Conservation (phyloP, 352 stramenopile species). For the Discostella stelligera region DNA sequence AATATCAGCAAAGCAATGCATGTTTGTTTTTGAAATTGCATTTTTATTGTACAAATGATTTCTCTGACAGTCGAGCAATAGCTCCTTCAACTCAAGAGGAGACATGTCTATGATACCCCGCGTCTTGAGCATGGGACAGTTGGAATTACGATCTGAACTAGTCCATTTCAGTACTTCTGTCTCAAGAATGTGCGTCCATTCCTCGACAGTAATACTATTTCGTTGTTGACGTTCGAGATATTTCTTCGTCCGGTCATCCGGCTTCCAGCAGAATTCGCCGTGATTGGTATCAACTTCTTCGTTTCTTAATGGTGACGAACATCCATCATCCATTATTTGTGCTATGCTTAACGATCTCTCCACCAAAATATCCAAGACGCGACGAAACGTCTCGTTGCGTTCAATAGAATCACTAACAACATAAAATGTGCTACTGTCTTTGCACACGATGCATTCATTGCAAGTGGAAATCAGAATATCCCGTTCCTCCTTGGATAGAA, state of each 20-base stretch:
- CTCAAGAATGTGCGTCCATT: slow-evolving; percentile 21
- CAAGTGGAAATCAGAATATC: background rate
- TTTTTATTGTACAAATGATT: slow-evolving; percentile 39
- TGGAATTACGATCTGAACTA: background rate
- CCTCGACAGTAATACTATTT: background rate
- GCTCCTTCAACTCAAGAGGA: slow-evolving; percentile 22
- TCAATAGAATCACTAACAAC: background rate
- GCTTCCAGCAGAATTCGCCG: slow-evolving; percentile 22
- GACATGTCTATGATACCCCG: slow-evolving; percentile 44
- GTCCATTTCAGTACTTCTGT: slow-evolving; percentile 45
- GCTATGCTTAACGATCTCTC: slow-evolving; percentile 22
- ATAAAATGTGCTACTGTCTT: slow-evolving; percentile 5
- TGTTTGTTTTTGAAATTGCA: slow-evolving; percentile 30
- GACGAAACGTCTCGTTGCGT: background rate
- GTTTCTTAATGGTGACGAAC: background rate
- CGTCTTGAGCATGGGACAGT: slow-evolving; percentile 34
- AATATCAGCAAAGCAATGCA: slow-evolving; percentile 13
- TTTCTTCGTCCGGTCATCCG: slow-evolving; percentile 31
- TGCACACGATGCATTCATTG: background rate
- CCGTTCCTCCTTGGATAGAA: slow-evolving; percentile 14
- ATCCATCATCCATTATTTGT: background rate
- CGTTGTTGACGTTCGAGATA: slow-evolving; percentile 8
- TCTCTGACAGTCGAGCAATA: slow-evolving; percentile 38
- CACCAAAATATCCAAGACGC: slow-evolving; percentile 24
- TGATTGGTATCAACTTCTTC: background rate